Conservation (phyloP, 164 flowering plant genomes). For the Protea cynaroides region DNA sequence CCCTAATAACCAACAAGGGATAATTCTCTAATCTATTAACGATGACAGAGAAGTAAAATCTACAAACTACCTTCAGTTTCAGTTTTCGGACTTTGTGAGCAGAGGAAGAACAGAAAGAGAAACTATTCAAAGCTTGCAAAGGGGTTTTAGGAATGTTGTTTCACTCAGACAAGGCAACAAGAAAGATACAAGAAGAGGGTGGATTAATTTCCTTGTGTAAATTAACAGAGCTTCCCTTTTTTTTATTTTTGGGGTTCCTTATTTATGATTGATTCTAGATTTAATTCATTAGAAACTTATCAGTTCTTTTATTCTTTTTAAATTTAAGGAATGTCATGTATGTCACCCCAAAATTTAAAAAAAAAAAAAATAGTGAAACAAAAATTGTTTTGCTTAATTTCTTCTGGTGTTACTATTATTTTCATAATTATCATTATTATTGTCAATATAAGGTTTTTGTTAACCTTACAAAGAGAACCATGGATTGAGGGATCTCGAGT, state of each 20-base stretch:
- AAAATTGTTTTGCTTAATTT: no score
- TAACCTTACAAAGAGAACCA: no score
- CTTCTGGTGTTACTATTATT: no score
- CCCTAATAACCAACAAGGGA: conserved; percentile 5
- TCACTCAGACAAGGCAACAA: background rate
- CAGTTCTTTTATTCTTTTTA: no score
- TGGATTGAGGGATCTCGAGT: no score
- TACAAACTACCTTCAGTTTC: background rate
- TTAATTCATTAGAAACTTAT: no score
- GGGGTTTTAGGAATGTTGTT: background rate
- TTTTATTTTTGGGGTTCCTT: background rate
- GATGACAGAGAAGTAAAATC: background rate
- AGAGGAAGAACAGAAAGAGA: background rate
- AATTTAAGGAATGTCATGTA: no score
- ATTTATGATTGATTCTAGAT: background rate
- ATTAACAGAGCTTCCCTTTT: background rate
- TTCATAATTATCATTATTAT: no score
- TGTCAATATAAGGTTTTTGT: no score
- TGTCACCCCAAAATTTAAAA: no score
- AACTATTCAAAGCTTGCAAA: background rate
- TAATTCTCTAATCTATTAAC: background rate
- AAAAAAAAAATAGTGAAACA: no score
- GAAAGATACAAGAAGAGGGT: background rate
- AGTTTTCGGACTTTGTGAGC: background rate
- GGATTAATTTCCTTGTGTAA: conserved; percentile 5